Percentiles rank a stretch among this genome's conserved stretches.
Conservation (phyloP, 2,329 filamentous ascomycete genomes). For the Reticulascus tulasneorum region DNA sequence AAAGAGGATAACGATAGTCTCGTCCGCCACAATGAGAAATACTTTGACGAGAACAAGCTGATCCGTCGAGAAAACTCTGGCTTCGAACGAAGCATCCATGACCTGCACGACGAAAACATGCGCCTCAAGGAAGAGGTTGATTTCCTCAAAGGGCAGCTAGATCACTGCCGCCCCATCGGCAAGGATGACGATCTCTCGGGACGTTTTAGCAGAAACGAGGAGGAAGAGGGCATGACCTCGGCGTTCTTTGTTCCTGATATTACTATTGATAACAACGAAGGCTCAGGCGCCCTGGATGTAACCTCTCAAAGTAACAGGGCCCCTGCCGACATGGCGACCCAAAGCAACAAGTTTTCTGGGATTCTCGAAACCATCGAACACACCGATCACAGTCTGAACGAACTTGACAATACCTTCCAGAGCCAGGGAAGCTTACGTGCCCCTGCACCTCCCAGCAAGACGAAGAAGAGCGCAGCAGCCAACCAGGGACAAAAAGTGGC, state of each 20-base stretch:
- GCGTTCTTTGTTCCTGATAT: constrained; percentile 57
- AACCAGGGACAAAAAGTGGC: constrained; percentile 32
- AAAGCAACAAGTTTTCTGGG: constrained; percentile 25
- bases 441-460: constrained; percentile 14
- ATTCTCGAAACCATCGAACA: constrained; percentile 22
- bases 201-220: constrained; percentile 26
- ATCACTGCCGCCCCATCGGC: constrained; percentile 34
- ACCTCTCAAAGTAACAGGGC: constrained; percentile 8
- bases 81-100: constrained; percentile 42
- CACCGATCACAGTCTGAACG: constrained; percentile 19
- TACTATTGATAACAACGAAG: constrained; percentile 44
- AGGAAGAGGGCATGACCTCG: constrained; percentile 52
- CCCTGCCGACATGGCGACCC: constrained; percentile 26
- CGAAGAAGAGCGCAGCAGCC: constrained; percentile 13
- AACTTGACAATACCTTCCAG: constrained; percentile 12
- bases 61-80: constrained; percentile 43
- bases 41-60: constrained; percentile 50
- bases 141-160: constrained; percentile 40
- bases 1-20: constrained; percentile 48
- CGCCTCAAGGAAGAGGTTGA: constrained; percentile 45
- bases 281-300: constrained; percentile 14
- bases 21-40: constrained; percentile 51
- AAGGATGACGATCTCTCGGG: constrained; percentile 31
- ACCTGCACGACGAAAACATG: constrained; percentile 42
- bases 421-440: constrained; percentile 18